These are phyloP conservation scores for Ustilago esculenta DNA, from an alignment of 1,284 basidiomycete genomes.

Conservation along the genomic window DNA sequence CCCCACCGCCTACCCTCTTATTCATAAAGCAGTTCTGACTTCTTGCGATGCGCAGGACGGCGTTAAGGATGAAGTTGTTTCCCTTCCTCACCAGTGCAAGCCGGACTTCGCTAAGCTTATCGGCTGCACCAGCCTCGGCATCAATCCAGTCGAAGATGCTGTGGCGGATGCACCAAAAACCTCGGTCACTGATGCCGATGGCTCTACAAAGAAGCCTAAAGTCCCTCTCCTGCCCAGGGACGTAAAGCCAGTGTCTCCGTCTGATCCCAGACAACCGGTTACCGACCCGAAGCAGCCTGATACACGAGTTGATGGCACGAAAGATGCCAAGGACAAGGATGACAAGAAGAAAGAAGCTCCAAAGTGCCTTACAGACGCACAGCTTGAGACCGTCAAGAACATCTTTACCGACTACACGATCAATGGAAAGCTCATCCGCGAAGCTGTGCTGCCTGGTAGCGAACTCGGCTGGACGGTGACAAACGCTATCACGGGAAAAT, in stretches of 20 bases:
- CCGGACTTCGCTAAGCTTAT: constrained; percentile 24
- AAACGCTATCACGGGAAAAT: constrained; percentile 25
- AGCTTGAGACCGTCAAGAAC: constrained; percentile 38
- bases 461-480: constrained; percentile 30
- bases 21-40: constrained; percentile 33
- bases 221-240: constrained; percentile 10
- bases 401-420: constrained; percentile 29
- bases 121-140: constrained; percentile 17
- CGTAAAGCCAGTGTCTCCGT: background rate
- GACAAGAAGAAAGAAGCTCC: constrained; percentile 4
- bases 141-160: background rate
- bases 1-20: constrained; percentile 14
- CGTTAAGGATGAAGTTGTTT: constrained; percentile 39
- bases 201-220: background rate
- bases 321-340: constrained; percentile 1
- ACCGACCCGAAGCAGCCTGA: background rate
- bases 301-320: background rate
- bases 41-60: constrained; percentile 45
- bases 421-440: constrained; percentile 31
- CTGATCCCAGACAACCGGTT: background rate
- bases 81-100: constrained; percentile 33
- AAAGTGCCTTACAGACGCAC: constrained; percentile 26
- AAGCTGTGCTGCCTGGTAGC: constrained; percentile 32
- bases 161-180: background rate
- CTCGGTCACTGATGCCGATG: background rate